Conservation (phyloP, 2,329 filamentous ascomycete genomes). For the Colletotrichum melonis region DNA sequence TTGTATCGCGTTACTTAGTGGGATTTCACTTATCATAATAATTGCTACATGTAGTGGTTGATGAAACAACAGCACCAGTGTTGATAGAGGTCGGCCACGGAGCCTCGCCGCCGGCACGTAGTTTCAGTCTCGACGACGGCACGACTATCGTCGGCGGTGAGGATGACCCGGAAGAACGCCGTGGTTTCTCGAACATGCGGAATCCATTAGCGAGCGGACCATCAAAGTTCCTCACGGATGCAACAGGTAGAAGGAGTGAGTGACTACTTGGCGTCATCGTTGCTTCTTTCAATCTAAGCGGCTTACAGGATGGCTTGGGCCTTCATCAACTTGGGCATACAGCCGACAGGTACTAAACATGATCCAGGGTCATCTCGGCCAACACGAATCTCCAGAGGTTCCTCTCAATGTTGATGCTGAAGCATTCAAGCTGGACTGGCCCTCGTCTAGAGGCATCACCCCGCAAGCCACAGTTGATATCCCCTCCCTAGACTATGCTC, state of each 20-base stretch:
- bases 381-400: conserved; percentile 35
- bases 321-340: conserved; percentile 28
- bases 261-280: neutral
- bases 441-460: neutral
- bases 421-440: conserved; percentile 16
- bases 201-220: conserved; percentile 19
- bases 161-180: neutral
- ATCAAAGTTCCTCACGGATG: conserved; percentile 21
- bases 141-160: conserved; percentile 4
- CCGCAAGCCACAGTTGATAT: neutral
- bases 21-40: neutral
- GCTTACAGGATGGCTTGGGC: conserved; percentile 21
- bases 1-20: no score
- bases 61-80: neutral
- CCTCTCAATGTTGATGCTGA: conserved; percentile 12
- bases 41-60: neutral
- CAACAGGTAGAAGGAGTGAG: conserved; percentile 13
- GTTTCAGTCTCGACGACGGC: neutral
- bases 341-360: conserved; percentile 27
- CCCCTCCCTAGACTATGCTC: conserved; percentile 44
- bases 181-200: neutral
- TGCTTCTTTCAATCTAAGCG: neutral
- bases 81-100: neutral
- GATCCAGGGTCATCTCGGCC: conserved; percentile 39
- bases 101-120: neutral